Base-by-base conservation (phyloP, 2,329 filamentous ascomycete genomes). In the Alternaria angustiovoidea region DNA sequence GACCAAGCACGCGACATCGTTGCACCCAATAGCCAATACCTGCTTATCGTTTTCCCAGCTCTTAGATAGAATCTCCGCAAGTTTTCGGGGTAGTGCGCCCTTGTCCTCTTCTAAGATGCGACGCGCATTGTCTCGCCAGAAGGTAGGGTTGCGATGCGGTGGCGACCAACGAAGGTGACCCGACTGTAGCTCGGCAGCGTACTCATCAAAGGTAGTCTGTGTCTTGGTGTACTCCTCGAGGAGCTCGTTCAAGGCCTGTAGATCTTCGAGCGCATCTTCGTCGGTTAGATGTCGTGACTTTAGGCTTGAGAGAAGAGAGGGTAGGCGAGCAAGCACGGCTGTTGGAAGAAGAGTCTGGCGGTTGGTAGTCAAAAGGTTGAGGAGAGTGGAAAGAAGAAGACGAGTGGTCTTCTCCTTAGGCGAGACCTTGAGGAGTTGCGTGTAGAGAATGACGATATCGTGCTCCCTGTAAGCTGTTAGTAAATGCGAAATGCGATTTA, bases 321-420 rank as follows among this genome's bases (percentile, higher is more conserved):
- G 94, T 34, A 98, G 88, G 61, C 93, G 90, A 51, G 92, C 93
- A 60, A 97, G 90, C 22, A 95, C 90, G 1, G 95, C 94, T 3
- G 91, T 90, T 7, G 94, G 94, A 57, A 98, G 89, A 46, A 90
- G 82, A 22, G 82, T 85, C 34, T 78, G 89, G 80, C 77, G 91
- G 85, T 86, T 91, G 82, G 81, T 87, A 79, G 84, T 92, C 38
- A 97, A 87, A 44, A 99, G 88, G 80, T 97, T 98, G 77, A 91
- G 87, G 41, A 99, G 86, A 7, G 94, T 97, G 9, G 93, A 93
- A 44, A 98, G 86, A 46, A 97, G 87, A 54, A 99, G 86, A 30
- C 95, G 89, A 0, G 94, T 98, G 1, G 94, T 98, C 85, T 99
- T 99, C 78, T 98, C 95, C 80, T 99, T 99, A 44, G 94, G 94